Evolutionary conservation across 345 rosid species (phyloP).

Genomic region (Murraya koenigii): DNA sequence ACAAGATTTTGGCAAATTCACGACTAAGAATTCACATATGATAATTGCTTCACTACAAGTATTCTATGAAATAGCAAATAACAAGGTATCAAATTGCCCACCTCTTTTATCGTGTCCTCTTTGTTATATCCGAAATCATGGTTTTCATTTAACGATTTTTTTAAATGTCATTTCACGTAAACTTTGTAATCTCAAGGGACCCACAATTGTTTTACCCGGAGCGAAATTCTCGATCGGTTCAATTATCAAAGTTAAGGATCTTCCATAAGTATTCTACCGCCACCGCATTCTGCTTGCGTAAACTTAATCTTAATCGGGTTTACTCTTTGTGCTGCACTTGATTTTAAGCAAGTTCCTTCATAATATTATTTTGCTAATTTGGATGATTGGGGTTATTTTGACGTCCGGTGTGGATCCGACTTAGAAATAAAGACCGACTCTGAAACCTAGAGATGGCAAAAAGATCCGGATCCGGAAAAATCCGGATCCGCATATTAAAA

Average conservation of each 20-base stretch:
- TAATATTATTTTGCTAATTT: no score
- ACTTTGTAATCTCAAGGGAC: rapidly evolving
- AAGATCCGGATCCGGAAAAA: no score
- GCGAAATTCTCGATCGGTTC: background rate
- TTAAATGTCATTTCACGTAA: background rate
- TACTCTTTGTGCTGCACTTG: background rate
- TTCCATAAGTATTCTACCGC: background rate
- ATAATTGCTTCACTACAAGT: background rate
- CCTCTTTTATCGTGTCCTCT: no score
- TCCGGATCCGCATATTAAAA: no score
- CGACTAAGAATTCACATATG: background rate
- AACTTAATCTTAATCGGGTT: background rate
- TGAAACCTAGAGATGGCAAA: no score
- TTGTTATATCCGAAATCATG: no score
- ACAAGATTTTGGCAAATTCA: background rate
- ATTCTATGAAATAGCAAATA: background rate
- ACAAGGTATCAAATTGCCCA: no score
- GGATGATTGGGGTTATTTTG: no score
- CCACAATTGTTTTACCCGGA: background rate
- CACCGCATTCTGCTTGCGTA: background rate
- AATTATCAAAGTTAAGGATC: background rate
- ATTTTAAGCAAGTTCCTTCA: background rate
- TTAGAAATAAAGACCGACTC: no score
- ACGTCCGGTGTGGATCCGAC: no score
- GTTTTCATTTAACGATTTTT: background rate